These are phyloP conservation scores for Neocallimastix lanati DNA, from an alignment of 192 early-diverging fungal species.

Conservation along the genomic window DNA sequence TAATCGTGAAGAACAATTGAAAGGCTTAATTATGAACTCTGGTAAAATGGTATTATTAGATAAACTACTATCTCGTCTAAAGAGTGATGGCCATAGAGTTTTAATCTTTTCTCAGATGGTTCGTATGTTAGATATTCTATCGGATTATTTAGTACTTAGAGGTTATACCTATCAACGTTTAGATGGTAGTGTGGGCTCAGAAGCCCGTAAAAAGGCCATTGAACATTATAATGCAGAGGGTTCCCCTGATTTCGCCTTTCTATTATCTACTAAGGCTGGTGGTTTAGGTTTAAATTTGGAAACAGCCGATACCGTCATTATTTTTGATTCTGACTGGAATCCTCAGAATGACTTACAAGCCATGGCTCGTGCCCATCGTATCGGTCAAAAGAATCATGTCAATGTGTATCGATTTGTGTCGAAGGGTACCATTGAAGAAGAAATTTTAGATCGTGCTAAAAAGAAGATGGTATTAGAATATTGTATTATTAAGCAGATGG, in stretches of 20 bases:
- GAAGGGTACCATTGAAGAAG: slow-evolving; percentile 94
- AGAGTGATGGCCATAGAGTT: slow-evolving; percentile 82
- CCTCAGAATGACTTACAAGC: slow-evolving; percentile 95
- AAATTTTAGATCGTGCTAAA: slow-evolving; percentile 95
- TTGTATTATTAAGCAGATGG: slow-evolving; percentile 98
- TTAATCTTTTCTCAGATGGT: slow-evolving; percentile 98
- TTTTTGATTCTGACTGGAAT: slow-evolving; percentile 89
- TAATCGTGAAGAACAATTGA: slow-evolving; percentile 49
- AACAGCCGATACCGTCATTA: slow-evolving; percentile 92
- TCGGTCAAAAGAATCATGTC: slow-evolving; percentile 92
- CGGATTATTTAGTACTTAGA: slow-evolving; percentile 77
- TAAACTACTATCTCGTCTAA: slow-evolving; percentile 77
- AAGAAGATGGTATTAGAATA: slow-evolving; percentile 99
- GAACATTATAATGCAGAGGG: slow-evolving; percentile 93
- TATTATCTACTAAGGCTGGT: slow-evolving; percentile 92
- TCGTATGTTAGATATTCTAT: slow-evolving; percentile 85
- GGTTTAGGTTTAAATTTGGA: slow-evolving; percentile 92
- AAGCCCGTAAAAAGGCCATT: slow-evolving; percentile 85
- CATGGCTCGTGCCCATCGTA: slow-evolving; percentile 95
- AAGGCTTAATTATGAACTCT: slow-evolving; percentile 69
- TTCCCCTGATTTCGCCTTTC: slow-evolving; percentile 84
- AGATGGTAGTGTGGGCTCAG: slow-evolving; percentile 76
- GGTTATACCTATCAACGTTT: slow-evolving; percentile 80
- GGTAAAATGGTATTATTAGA: slow-evolving; percentile 98
- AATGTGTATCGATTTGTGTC: slow-evolving; percentile 96